A percentile compares a stretch with the other conserved stretches of the same genome.
Evolutionary conservation across 1,139 yeast species (phyloP).

Genomic region (Pichia sp.): DNA sequence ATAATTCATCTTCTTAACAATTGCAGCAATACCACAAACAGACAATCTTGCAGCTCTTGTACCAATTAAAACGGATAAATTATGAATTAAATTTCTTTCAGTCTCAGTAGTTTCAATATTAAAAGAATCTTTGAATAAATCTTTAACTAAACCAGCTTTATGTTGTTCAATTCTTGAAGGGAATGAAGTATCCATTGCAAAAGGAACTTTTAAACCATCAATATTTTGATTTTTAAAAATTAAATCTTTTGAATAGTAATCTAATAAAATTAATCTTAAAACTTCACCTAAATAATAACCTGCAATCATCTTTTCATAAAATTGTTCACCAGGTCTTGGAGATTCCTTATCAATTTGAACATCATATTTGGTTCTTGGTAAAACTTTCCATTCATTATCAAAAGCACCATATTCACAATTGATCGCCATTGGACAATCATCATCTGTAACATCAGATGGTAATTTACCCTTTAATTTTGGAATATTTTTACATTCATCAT

Average conservation of each 20-base stretch:
- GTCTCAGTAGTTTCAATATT: constrained; percentile 60
- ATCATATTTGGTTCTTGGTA: constrained; percentile 91
- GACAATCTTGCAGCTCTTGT: constrained; percentile 89
- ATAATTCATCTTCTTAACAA: constrained; percentile 80
- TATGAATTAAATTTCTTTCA: constrained; percentile 79
- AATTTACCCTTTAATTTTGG: constrained; percentile 77
- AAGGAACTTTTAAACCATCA: constrained; percentile 48
- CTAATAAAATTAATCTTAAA: constrained; percentile 72
- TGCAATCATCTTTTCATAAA: constrained; percentile 95
- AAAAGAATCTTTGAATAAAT: constrained; percentile 54
- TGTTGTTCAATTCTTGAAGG: constrained; percentile 86
- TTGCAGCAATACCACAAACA: constrained; percentile 93
- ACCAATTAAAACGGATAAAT: constrained; percentile 81
- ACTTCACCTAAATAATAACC: constrained; percentile 96
- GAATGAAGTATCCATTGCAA: constrained; percentile 81
- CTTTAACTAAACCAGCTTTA: constrained; percentile 62
- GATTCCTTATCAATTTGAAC: constrained; percentile 71
- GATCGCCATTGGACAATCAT: constrained; percentile 72
- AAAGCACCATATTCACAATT: constrained; percentile 98
- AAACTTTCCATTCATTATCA: constrained; percentile 76
- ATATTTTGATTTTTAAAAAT: constrained; percentile 61
- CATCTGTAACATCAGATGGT: constrained; percentile 56
- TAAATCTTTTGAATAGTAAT: constrained; percentile 56
- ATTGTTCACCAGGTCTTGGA: constrained; percentile 95
- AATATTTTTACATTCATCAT: constrained; percentile 65